These are phyloP conservation scores for Fusarium sp. DNA, from an alignment of 2,329 filamentous ascomycete species.

Conservation along the genomic window DNA sequence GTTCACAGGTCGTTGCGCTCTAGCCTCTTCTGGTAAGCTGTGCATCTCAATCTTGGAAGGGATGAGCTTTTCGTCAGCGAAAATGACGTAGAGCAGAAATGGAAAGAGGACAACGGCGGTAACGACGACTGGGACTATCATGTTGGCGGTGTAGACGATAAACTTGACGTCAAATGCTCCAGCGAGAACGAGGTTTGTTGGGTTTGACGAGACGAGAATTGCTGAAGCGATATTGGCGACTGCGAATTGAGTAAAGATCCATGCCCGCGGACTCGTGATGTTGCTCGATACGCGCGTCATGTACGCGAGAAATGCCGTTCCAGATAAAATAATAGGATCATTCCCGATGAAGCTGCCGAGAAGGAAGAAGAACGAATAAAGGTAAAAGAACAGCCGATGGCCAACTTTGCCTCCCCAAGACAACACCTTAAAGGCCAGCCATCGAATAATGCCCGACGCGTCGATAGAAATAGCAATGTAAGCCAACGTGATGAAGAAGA, in stretches of 20 bases:
- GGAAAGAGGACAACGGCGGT: slow-evolving; percentile 77
- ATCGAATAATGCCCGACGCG: slow-evolving; percentile 78
- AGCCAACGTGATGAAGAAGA: slow-evolving; percentile 78
- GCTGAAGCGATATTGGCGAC: slow-evolving; percentile 80
- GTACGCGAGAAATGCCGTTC: slow-evolving; percentile 80
- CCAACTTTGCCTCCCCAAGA: slow-evolving; percentile 75
- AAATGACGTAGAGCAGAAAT: slow-evolving; percentile 76
- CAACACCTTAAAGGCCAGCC: slow-evolving; percentile 76
- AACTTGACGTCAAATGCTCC: slow-evolving; percentile 79
- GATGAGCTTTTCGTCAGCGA: slow-evolving; percentile 72
- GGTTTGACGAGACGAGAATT: slow-evolving; percentile 81
- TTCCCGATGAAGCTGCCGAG: slow-evolving; percentile 78
- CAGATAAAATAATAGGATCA: slow-evolving; percentile 79
- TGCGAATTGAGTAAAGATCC: slow-evolving; percentile 79
- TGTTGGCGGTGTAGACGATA: slow-evolving; percentile 80
- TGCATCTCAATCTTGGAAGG: slow-evolving; percentile 76
- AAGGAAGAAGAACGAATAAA: slow-evolving; percentile 78
- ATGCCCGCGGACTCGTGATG: slow-evolving; percentile 76
- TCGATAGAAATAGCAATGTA: slow-evolving; percentile 85
- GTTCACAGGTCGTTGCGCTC: slow-evolving; percentile 70
- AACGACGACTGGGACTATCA: slow-evolving; percentile 77
- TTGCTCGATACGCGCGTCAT: slow-evolving; percentile 82
- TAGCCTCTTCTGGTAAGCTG: slow-evolving; percentile 68
- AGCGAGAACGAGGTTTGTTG: slow-evolving; percentile 79
- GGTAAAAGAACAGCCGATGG: slow-evolving; percentile 76